These are phyloP conservation scores for Thraustotheca clavata DNA, from an alignment of 352 stramenopile genomes.

Conservation along the genomic window DNA sequence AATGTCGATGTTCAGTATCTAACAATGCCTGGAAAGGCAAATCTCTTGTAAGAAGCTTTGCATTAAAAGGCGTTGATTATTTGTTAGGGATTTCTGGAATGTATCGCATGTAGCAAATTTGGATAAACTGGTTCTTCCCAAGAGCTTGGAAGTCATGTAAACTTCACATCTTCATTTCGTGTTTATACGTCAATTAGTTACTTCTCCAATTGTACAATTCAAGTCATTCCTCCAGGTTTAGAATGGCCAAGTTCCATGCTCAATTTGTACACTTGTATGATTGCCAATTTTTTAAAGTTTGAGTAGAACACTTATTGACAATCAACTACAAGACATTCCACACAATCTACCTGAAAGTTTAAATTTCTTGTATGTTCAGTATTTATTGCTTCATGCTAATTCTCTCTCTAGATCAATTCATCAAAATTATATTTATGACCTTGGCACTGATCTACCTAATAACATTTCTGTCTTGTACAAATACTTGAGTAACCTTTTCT, in stretches of 20 bases:
- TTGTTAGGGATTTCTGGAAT: constrained; percentile 5
- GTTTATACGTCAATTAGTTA: background rate
- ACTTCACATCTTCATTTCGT: background rate
- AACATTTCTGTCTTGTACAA: background rate
- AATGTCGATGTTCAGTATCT: background rate
- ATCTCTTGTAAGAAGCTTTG: background rate
- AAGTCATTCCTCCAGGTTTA: background rate
- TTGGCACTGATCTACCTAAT: background rate
- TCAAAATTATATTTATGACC: background rate
- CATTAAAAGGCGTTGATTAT: background rate
- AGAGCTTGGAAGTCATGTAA: background rate
- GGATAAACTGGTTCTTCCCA: background rate
- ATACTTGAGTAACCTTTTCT: background rate
- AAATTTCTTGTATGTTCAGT: background rate
- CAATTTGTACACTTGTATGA: background rate
- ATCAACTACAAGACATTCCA: background rate
- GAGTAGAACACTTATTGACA: constrained; percentile 1
- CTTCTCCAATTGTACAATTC: constrained; percentile 1
- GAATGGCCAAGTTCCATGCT: background rate
- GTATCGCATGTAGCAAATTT: background rate
- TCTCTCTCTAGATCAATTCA: background rate
- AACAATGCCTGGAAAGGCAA: background rate
- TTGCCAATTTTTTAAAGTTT: too few species aligned
- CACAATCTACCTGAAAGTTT: background rate
- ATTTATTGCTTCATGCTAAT: background rate